A percentile compares a stretch with the other conserved stretches of the same genome.
These are phyloP conservation scores for Russula virescens DNA, from an alignment of 768 basidiomycete genomes.

Conservation along the genomic window DNA sequence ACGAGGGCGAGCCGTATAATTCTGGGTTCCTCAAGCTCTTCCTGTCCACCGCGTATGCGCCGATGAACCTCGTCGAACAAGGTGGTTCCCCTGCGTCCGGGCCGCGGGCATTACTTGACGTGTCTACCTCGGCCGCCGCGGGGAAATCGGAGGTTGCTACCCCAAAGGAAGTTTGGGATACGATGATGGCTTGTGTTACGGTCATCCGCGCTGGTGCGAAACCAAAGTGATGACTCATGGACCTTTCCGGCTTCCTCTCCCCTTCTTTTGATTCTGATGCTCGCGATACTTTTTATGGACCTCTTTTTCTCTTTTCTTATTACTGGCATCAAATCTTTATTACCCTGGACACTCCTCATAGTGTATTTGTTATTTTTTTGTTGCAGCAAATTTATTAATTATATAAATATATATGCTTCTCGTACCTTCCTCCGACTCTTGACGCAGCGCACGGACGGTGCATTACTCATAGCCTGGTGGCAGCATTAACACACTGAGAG, in stretches of 20 bases:
- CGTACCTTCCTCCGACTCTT: too few species aligned
- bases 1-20: constrained; percentile 35
- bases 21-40: constrained; percentile 55
- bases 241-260: background rate
- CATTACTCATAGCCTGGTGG: too few species aligned
- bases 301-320: background rate
- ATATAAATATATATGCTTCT: too few species aligned
- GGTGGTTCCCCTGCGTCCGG: constrained; percentile 27
- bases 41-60: constrained; percentile 45
- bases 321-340: background rate
- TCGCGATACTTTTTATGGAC: background rate
- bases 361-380: too few species aligned
- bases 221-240: background rate
- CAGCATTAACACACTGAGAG: too few species aligned
- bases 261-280: background rate
- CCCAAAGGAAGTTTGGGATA: constrained; percentile 30
- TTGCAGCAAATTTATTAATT: background rate
- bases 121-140: background rate
- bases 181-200: constrained; percentile 29
- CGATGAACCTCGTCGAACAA: constrained; percentile 48
- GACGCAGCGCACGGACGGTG: too few species aligned
- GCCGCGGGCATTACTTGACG: background rate
- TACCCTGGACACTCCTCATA: too few species aligned
- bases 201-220: constrained; percentile 24
- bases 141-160: constrained; percentile 6